phyloP scores from a whole-genome alignment of 768 basidiomycete species.

The Leccinum truebloodii region DNA sequence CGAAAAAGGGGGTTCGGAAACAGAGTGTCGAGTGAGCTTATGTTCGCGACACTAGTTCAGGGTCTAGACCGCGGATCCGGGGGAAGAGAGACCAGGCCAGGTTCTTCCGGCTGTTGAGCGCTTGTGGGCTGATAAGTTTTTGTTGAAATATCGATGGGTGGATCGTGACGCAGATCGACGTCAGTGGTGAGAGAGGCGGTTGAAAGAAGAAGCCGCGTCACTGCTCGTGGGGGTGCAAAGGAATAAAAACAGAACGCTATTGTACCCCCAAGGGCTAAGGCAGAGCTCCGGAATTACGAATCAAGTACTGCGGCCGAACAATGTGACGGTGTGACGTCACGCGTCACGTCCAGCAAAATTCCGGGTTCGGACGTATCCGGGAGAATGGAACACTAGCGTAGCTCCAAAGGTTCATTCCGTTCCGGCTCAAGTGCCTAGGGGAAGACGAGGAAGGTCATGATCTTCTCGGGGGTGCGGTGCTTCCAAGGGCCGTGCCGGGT shows the following conservation, averaged over 20 bases:
- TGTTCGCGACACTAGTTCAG: neutral
- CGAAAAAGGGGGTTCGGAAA: neutral
- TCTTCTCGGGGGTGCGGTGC: neutral
- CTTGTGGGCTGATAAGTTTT: neutral
- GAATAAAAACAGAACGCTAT: too few species aligned
- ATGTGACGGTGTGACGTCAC: neutral
- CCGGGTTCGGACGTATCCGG: neutral
- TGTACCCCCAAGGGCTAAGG: too few species aligned
- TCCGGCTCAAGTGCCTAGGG: neutral
- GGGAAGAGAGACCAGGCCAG: neutral
- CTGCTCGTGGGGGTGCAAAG: too few species aligned
- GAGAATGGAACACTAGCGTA: neutral
- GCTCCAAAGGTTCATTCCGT: neutral
- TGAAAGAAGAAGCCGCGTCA: too few species aligned
- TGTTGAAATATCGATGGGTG: neutral
- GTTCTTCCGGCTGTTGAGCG: neutral
- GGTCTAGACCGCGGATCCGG: conserved; percentile 2
- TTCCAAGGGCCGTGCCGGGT: neutral
- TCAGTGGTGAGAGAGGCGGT: neutral
- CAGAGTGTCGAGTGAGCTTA: neutral
- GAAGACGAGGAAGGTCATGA: neutral
- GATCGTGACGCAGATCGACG: neutral
- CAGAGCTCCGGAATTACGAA: too few species aligned
- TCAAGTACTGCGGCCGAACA: too few species aligned
- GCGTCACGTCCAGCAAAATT: neutral